phyloP scores from a whole-genome alignment of 148 eudicot species.

The Arctostaphylos glauca region DNA sequence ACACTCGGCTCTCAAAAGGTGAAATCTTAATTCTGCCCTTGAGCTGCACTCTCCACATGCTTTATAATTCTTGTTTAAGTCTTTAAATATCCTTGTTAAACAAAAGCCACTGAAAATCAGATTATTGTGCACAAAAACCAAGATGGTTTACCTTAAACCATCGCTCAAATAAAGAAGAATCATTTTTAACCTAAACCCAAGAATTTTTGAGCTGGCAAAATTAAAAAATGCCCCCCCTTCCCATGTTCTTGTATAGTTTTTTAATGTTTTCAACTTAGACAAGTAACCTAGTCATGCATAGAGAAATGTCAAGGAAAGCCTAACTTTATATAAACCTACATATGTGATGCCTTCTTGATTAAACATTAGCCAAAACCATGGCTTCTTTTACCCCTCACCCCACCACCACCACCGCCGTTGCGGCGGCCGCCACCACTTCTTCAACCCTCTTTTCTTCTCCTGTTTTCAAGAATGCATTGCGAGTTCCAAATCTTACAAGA shows the following conservation, averaged over 20 bases:
- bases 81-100: background rate
- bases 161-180: background rate
- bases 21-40: no score
- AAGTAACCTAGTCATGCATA: background rate
- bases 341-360: background rate
- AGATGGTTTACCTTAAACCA: background rate
- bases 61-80: no score
- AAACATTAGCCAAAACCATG: constrained; percentile 12
- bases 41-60: no score
- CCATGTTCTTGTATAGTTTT: background rate
- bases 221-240: background rate
- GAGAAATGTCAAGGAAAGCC: background rate
- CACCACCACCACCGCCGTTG: background rate
- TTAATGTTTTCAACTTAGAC: background rate
- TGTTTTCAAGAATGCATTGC: background rate
- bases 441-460: background rate
- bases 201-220: background rate
- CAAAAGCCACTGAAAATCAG: background rate
- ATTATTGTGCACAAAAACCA: background rate
- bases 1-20: no score
- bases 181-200: background rate
- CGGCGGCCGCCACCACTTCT: background rate
- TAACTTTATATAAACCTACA: background rate
- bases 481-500: constrained; percentile 19
- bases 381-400: constrained; percentile 27